These are phyloP conservation scores for Crataegus laevigata DNA, from an alignment of 306 rosid genomes.

Conservation along the genomic window DNA sequence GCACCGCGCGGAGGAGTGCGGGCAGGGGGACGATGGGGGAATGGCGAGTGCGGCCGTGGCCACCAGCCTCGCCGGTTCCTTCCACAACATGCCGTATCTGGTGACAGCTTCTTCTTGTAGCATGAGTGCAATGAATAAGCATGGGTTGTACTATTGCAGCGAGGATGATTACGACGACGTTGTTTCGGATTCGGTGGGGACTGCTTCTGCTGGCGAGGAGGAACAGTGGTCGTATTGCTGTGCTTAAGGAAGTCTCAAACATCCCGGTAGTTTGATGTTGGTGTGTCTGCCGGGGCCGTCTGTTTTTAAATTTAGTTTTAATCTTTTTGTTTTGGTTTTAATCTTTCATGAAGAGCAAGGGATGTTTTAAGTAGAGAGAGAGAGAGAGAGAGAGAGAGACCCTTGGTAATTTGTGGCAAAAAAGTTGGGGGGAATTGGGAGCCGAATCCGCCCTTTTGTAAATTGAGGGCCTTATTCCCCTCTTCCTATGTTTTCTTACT, in stretches of 20 bases:
- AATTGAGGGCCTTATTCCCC: constrained; percentile 35
- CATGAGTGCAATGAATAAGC: constrained; percentile 44
- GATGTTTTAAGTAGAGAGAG: not conserved
- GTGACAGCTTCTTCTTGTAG: constrained; percentile 35
- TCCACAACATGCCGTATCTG: constrained; percentile 79
- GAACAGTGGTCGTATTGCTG: constrained; percentile 63
- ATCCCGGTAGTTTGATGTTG: constrained; percentile 8
- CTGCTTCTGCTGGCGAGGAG: constrained; percentile 20
- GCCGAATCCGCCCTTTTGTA: constrained; percentile 38
- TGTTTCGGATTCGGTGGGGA: constrained; percentile 30
- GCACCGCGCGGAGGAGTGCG: constrained; percentile 69
- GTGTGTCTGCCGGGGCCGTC: constrained; percentile 21
- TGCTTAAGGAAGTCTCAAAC: constrained; percentile 33
- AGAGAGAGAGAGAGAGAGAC: not conserved
- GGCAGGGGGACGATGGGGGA: constrained; percentile 26
- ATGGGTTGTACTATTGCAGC: constrained; percentile 48
- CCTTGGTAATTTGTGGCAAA: constrained; percentile 22
- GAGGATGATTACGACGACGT: constrained; percentile 35
- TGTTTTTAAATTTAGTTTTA: not conserved
- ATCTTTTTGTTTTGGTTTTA: constrained; percentile 2
- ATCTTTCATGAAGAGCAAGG: constrained; percentile 17
- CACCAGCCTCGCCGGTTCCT: constrained; percentile 42
- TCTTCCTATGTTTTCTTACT: constrained; percentile 25
- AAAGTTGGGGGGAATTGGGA: constrained; percentile 20
- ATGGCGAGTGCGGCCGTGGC: constrained; percentile 29